Base-by-base conservation (phyloP, 345 rosid species). In the Euphorbia tirucalli region DNA sequence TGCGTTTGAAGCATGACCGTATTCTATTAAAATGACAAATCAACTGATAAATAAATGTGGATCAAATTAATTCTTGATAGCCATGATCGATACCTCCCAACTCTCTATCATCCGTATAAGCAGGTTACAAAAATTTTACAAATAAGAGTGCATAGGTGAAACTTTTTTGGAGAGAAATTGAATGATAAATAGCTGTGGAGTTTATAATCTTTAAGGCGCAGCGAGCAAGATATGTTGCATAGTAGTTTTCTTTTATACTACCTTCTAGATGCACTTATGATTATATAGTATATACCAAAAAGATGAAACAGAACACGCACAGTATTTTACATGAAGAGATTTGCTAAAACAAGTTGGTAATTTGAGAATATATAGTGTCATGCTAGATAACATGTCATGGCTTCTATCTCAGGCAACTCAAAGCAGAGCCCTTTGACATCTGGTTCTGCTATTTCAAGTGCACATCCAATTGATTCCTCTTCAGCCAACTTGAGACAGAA, bases 351-450 rank as follows among this genome's bases (percentile, higher is more conserved):
- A 48, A 3, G 25, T 0, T 25, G 37, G 22, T 66, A 3, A 61
- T 44, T 6, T 28, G 21, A 28, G 19, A 54, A 15, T 37, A 7
- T 46, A n/a, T 31, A 22, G 7, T 72, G 14, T 54, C 24, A 35
- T 68, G n/a, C 55, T 39, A 25, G 37, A 66, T 27, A 11, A 52
- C 10, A 62, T 30, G 16, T 65, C 4, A 25, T 55, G 72, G 57
- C 19, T 61, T 57, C 71, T 71, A 50, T 28, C 30, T 71, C 72
- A 71, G 75, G 78, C 41, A 61, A 49, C 43, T 52, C 69, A 60
- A 52, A 19, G 48, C 63, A n/a, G 18, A 44, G 16, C 32, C 18
- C 56, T 41, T 11, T 55, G 56, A 18, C 11, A 50, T 57, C 61
- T 77, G 54, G 43, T 64, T 61, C 46, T 61, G 25, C 22, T 32